phyloP scores from a whole-genome alignment of 139 green algal genomes.

The Gonium pectorale region DNA sequence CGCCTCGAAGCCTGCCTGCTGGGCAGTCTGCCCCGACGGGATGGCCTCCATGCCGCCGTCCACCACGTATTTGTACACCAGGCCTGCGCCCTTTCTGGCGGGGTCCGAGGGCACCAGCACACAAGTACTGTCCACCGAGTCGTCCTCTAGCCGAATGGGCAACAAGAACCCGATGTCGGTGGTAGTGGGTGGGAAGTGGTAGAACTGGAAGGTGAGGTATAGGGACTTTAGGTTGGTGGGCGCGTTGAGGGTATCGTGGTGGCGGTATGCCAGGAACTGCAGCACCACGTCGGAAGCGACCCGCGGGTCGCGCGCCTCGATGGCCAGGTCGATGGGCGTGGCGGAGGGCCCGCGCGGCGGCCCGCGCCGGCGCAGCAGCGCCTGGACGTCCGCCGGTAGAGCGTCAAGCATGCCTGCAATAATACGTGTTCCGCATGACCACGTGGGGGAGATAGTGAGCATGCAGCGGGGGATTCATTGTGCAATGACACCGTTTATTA shows the following conservation, averaged over 20 bases:
- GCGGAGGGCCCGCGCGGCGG: constrained; percentile 16
- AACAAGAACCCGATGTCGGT: constrained; percentile 55
- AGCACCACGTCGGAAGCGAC: constrained; percentile 66
- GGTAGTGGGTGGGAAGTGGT: constrained; percentile 68
- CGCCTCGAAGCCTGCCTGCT: constrained; percentile 54
- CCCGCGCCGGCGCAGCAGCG: constrained; percentile 46
- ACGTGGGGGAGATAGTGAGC: too few species aligned
- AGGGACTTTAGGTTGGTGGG: constrained; percentile 56
- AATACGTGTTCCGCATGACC: too few species aligned
- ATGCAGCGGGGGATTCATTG: too few species aligned
- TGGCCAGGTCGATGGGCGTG: constrained; percentile 54
- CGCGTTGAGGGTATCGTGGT: constrained; percentile 61
- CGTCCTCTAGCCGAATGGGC: constrained; percentile 23
- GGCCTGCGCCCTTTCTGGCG: constrained; percentile 51
- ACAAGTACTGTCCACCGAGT: constrained; percentile 37
- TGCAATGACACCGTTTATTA: too few species aligned
- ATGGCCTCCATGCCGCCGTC: constrained; percentile 59
- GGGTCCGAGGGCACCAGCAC: constrained; percentile 59
- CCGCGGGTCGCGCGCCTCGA: constrained; percentile 65
- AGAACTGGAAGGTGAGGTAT: constrained; percentile 82
- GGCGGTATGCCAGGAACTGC: constrained; percentile 63
- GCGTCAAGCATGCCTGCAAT: constrained; percentile 66
- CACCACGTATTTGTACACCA: constrained; percentile 58
- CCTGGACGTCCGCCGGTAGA: constrained; percentile 62
- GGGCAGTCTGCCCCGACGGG: constrained; percentile 42